Evolutionary conservation across 352 stramenopile genomes (phyloP), one percentile per base, ranked within the genome.

Genomic region (Phytophthora agathidicida): DNA sequence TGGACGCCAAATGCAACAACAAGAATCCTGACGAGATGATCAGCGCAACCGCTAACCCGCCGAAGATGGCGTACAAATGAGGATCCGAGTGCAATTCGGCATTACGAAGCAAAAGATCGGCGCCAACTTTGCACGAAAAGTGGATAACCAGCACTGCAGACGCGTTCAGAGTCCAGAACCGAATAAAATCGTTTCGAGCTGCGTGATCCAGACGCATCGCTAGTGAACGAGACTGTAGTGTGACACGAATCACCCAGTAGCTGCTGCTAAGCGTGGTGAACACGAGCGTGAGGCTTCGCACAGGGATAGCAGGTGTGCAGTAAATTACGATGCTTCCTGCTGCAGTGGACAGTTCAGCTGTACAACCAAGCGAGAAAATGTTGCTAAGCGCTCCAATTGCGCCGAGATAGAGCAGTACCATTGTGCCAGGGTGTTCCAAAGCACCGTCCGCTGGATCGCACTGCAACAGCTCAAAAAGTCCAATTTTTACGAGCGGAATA

Each of bases 31-130:
- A 26, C 3, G 65, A 73, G 14, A 76, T 70, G 3, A 73, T 35
- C 14, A 73, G 30, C 1, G 66, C 56, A 7, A 79, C 47, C 1
- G 60, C 27, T n/a, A 75, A 36, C 7, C 66, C 63, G 3, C 66
- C 62, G 17, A 72, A 60, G 3, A 79, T 74, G n/a, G 70, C 70
- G 54, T 74, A 79, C 19, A 79, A 27, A 19, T 79, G 70, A 20
- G 70, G 66, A 11, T 79, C 70, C 0, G 63, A 76, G 44, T 47
- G 70, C 8, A 79, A 24, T 20, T 68, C 58, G 0, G 65, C 58
- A 9, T 75, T 74, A 17, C 61, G 26, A n/a, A 71, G 46, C 0
- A 76, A 1, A 2, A 55, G 37, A 47, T 79, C 61, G 7, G 58
- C 44, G 13, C 36, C 48, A 2, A 50, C 41, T 23, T 76, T 79